Conservation (phyloP, 148 eudicot genomes). For the Pouteria glomerata region DNA sequence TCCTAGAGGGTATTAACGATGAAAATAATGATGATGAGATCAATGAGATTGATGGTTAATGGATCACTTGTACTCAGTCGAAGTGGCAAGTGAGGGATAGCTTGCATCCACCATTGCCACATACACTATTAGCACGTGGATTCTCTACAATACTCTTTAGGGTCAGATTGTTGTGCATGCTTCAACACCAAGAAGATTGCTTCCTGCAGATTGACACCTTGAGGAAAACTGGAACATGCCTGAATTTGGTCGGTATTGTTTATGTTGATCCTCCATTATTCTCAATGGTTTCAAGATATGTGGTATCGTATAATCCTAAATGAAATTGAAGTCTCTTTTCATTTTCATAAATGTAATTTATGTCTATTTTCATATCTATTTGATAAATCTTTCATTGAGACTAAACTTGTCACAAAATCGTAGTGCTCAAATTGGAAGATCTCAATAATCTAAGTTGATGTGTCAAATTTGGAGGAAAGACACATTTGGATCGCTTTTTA, state of each 20-base stretch:
- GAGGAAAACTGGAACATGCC: not conserved
- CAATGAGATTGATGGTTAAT: not conserved
- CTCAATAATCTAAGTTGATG: too few species aligned
- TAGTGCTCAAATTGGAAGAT: too few species aligned
- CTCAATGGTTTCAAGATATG: not conserved
- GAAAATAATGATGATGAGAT: not conserved
- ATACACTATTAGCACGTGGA: not conserved
- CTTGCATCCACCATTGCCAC: not conserved
- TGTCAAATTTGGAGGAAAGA: too few species aligned
- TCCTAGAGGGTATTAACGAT: conserved; percentile 15
- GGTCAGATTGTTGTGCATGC: not conserved
- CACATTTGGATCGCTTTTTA: too few species aligned
- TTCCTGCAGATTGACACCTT: not conserved
- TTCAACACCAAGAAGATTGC: not conserved
- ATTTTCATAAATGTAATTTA: not conserved
- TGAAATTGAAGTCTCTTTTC: too few species aligned
- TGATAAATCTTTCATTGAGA: not conserved
- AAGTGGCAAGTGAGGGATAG: not conserved
- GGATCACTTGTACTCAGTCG: not conserved
- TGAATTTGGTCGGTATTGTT: not conserved
- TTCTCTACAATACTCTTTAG: not conserved
- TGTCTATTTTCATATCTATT: not conserved
- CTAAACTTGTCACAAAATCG: too few species aligned
- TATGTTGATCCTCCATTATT: not conserved
- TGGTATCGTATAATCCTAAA: not conserved